Base-by-base conservation (phyloP, 2,329 filamentous ascomycete species). In the Beauveria asiatica region DNA sequence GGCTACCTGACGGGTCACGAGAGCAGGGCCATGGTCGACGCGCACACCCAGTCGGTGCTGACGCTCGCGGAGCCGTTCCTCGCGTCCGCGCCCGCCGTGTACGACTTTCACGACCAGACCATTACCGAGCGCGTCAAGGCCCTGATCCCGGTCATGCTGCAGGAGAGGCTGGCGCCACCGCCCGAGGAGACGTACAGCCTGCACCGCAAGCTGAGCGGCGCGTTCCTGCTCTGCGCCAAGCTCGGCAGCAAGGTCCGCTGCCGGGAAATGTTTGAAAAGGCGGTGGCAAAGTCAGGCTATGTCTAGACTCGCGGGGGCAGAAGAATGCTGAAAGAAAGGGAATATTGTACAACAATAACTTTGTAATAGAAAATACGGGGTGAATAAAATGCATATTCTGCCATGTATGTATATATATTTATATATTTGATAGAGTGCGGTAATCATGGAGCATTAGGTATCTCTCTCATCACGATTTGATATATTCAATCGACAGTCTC, bases 151-250 rank as follows among this genome's bases (percentile, higher is more conserved):
- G 78, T 96, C 57, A 99, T 99, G 94, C 80, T 99, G 51, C 83
- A 84, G 60, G 94, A 99, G 78, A 78, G 94, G 41, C 76, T 99
- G 21, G 85, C 90, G 17, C 93, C 94, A 25, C 94, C 95, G 25
- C 94, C 94, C 0, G 95, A 99, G 76, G 94, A 99, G 79, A 99
- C 94, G 57, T 99, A 99, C 70, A 93, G 88, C 71, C 75, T 99
- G 68, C 94, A 99, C 74, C 84, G 94, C 62, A 99, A 99, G 77
- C 76, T 99, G 59, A 96, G 92, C 72, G 94, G 94, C 0, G 95
- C 94, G 0, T 99, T 99, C 71, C 74, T 99, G 68, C 79, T 99
- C 19, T 99, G 94, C 73, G 92, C 94, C 0, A 83, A 86, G 65
- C 72, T 99, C 62, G 92, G 90, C 3, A 96, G 91, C 71, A 82